Percentiles rank a stretch among this genome's conserved stretches.
These are phyloP conservation scores for Erodium moschatum DNA, from an alignment of 441 rosid genomes.

Conservation along the genomic window DNA sequence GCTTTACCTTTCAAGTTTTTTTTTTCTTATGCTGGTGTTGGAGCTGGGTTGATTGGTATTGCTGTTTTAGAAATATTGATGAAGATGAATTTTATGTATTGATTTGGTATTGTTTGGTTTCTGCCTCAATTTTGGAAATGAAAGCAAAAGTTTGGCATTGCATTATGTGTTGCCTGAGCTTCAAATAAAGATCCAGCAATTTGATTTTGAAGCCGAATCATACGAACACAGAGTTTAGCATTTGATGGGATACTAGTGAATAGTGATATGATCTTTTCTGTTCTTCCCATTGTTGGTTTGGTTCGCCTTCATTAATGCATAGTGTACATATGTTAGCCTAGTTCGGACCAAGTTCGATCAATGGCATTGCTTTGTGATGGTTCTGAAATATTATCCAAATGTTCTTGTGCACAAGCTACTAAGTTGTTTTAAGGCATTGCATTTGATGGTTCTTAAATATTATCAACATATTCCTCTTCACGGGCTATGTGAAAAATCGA, in stretches of 20 bases:
- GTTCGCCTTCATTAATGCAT: too few relatives aligned
- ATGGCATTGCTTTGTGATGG: not conserved
- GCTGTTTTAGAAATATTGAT: not conserved
- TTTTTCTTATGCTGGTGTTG: not conserved
- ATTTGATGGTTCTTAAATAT: too few relatives aligned
- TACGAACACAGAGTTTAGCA: too few relatives aligned
- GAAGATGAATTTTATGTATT: not conserved
- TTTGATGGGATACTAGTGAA: too few relatives aligned
- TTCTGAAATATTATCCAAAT: not conserved
- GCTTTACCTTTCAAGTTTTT: not conserved
- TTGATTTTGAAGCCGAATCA: not conserved
- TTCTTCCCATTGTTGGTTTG: too few relatives aligned
- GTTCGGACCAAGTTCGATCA: too few relatives aligned
- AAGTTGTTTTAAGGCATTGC: too few relatives aligned
- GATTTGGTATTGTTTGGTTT: not conserved
- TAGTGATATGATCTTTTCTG: too few relatives aligned
- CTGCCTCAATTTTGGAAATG: not conserved
- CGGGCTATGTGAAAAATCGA: too few relatives aligned
- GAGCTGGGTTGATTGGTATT: not conserved
- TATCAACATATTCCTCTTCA: too few relatives aligned
- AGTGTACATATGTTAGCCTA: too few relatives aligned
- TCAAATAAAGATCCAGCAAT: not conserved
- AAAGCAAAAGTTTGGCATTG: not conserved
- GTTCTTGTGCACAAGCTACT: too few relatives aligned
- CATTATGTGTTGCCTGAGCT: not conserved